Percentiles rank a stretch among this genome's conserved stretches.
Evolutionary conservation across 805 yeast genomes (phyloP).

Genomic region (Candida insectorum): DNA sequence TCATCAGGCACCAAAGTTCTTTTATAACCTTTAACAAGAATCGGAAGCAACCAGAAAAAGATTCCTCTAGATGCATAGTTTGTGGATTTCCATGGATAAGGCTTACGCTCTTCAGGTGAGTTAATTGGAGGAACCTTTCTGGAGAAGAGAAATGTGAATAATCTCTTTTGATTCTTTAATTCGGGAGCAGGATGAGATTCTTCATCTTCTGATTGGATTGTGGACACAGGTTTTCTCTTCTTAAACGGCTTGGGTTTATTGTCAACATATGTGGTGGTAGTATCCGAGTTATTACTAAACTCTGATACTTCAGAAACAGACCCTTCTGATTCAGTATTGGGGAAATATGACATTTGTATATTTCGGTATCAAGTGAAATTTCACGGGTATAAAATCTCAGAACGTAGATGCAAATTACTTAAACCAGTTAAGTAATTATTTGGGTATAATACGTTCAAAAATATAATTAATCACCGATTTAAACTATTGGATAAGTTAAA

Average conservation of each 20-base stretch:
- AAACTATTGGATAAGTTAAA: too few species aligned
- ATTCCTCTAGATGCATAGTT: slow-evolving; percentile 40
- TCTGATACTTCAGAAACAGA: too few species aligned
- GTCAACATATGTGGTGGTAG: slow-evolving; percentile 16
- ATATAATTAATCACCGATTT: too few species aligned
- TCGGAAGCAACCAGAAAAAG: slow-evolving; percentile 40
- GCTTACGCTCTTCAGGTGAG: slow-evolving; percentile 45
- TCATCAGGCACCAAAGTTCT: slow-evolving; percentile 37
- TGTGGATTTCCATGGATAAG: slow-evolving; percentile 43
- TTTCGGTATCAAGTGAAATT: too few species aligned
- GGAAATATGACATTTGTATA: slow-evolving; percentile 8
- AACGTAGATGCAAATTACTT: too few species aligned
- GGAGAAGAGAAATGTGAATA: slow-evolving; percentile 49
- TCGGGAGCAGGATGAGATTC: slow-evolving; percentile 2
- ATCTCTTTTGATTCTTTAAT: slow-evolving; percentile 45
- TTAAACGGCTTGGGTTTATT: slow-evolving; percentile 1
- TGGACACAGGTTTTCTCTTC: slow-evolving; percentile 5
- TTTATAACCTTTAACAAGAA: slow-evolving; percentile 38
- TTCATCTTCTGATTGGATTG: slow-evolving; percentile 7
- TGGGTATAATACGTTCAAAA: too few species aligned
- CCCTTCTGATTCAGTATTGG: slow-evolving; percentile 5
- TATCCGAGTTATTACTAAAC: slow-evolving; percentile 15
- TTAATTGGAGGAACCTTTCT: slow-evolving; percentile 52
- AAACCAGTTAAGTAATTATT: too few species aligned
- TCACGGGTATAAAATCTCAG: too few species aligned